Evolutionary conservation across 192 early-diverging fungal species (phyloP), one percentile per base, ranked within the genome.

Genomic region (Gonapodya prolifera): DNA sequence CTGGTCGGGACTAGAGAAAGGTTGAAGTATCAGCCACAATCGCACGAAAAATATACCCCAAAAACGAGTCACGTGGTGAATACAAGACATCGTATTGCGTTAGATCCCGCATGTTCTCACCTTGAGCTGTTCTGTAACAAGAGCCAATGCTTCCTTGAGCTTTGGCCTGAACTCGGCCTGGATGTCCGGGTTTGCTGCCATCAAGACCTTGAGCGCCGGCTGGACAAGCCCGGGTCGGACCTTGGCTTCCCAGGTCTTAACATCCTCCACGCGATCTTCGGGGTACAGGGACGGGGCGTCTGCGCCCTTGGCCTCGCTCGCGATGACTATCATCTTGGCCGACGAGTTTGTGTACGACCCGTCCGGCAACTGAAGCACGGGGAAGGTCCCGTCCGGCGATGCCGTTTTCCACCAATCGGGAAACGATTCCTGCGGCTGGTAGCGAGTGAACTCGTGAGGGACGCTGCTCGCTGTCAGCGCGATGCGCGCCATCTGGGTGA

Each of bases 401-500:
- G 13, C 17, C 0, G n/a, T n/a, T n/a, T n/a, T n/a, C n/a, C n/a
- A n/a, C n/a, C n/a, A n/a, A n/a, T n/a, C n/a, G n/a, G n/a, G n/a
- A n/a, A n/a, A n/a, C n/a, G n/a, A n/a, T n/a, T n/a, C n/a, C n/a
- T n/a, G n/a, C n/a, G n/a, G n/a, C n/a, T n/a, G n/a, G n/a, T n/a
- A n/a, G n/a, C 16, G 2, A 16, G 35, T 32, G 32, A 80, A 78
- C 13, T 34, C 23, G 34, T 78, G 29, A 0, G 75, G 23, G 8
- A 36, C 31, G 23, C 34, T 32, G 34, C 75, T 80, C 35, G 71
- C 32, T 1, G 69, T 70, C n/a, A 80, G 69, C 1, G 80, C 77
- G 32, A 80, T 73, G 8, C 80, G 69, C 34, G 78, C 80, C 77
- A 71, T 35, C 34, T 80, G 34, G 2, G 80, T 80, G 79, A 80